These are phyloP conservation scores for Drosera capensis DNA, from an alignment of 148 eudicot species.

Conservation along the genomic window DNA sequence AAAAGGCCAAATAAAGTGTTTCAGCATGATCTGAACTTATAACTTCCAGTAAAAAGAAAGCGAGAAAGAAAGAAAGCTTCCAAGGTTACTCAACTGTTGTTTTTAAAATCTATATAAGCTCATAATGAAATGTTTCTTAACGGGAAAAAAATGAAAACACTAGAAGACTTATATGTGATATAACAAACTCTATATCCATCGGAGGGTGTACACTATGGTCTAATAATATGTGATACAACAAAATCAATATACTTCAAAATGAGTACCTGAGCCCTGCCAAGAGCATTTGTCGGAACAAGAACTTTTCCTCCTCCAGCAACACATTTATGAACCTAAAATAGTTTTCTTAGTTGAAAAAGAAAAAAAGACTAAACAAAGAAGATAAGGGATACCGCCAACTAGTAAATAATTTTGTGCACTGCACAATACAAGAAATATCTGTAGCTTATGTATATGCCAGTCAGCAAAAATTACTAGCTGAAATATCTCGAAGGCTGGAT, in stretches of 20 bases:
- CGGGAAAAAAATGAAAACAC: no score
- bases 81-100: no score
- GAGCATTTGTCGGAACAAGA: conserved; percentile 90
- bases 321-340: conserved; percentile 70
- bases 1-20: background rate
- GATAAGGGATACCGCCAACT: background rate
- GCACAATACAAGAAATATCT: no score
- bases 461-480: no score
- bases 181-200: background rate
- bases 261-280: conserved; percentile 90
- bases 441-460: no score
- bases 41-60: no score
- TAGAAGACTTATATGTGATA: no score
- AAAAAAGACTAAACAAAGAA: background rate
- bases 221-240: background rate
- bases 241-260: background rate
- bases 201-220: background rate
- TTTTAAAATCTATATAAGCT: no score
- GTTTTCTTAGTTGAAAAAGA: background rate
- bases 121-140: no score
- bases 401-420: background rate
- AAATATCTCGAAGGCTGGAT: no score
- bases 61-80: no score
- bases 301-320: conserved; percentile 79
- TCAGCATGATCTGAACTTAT: background rate